These are phyloP conservation scores for Aspergillus persii DNA, from an alignment of 2,329 filamentous ascomycete species.

Conservation along the genomic window DNA sequence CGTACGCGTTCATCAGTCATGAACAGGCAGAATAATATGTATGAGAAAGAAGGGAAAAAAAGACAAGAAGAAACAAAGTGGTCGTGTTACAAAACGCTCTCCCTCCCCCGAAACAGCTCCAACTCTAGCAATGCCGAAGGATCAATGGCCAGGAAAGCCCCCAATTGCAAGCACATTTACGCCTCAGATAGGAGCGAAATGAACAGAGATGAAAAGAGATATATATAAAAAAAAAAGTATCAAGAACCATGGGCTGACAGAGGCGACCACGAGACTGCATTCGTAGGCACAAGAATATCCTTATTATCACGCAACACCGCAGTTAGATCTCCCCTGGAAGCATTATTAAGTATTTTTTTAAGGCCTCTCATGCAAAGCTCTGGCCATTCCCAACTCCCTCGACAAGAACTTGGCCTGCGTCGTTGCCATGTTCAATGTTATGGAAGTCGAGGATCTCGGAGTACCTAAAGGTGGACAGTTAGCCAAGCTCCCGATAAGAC, in stretches of 20 bases:
- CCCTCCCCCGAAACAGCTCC: conserved; percentile 12
- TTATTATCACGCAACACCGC: conserved; percentile 18
- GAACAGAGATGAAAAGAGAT: conserved; percentile 6
- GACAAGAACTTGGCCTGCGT: conserved; percentile 31
- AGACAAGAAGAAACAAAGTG: conserved; percentile 5
- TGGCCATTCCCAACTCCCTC: conserved; percentile 24
- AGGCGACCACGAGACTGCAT: background rate
- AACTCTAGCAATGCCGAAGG: conserved; percentile 12
- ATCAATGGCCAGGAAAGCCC: conserved; percentile 1
- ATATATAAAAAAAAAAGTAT: conserved; percentile 11
- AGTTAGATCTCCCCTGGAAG: conserved; percentile 11
- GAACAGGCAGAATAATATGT: conserved; percentile 11
- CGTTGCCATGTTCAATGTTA: conserved; percentile 67
- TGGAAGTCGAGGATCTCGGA: conserved; percentile 98
- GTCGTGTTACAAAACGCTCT: conserved; percentile 19
- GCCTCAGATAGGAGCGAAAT: conserved; percentile 2
- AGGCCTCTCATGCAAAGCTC: conserved; percentile 24
- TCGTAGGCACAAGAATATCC: conserved; percentile 12
- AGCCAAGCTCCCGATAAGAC: background rate
- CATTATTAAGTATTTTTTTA: conserved; percentile 3
- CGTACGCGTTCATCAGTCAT: conserved; percentile 10
- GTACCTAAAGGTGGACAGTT: conserved; percentile 62
- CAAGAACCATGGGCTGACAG: conserved; percentile 6
- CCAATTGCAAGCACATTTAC: conserved; percentile 17
- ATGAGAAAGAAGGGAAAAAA: conserved; percentile 2